Percentiles rank a stretch among this genome's conserved stretches.
Conservation (phyloP, 139 green algal species). For the Trebouxia sp. region DNA sequence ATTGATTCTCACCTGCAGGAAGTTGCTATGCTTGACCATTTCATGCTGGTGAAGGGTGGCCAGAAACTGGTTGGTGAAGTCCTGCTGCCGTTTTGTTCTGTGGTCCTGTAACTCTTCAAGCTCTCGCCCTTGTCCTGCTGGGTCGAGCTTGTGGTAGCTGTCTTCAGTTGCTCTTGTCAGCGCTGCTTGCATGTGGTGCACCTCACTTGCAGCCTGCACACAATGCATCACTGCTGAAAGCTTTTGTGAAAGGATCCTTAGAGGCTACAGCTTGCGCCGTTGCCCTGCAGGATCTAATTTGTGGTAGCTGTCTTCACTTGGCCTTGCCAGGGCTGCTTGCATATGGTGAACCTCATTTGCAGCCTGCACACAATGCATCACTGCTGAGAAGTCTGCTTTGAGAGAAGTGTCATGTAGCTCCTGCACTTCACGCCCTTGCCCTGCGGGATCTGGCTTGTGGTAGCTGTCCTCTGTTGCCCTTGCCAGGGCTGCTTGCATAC, state of each 20-base stretch:
- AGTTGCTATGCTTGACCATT: neutral
- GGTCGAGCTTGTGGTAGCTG: neutral
- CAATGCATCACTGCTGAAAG: too few species aligned
- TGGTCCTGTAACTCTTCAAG: neutral
- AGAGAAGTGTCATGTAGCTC: neutral
- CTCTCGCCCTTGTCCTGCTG: neutral
- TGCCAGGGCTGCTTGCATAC: constrained; percentile 4
- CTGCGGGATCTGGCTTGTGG: neutral
- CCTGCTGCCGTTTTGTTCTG: neutral
- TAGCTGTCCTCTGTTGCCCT: neutral
- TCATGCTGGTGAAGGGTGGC: neutral
- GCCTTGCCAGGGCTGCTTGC: too few species aligned
- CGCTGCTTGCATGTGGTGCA: constrained; percentile 11
- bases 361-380: too few species aligned
- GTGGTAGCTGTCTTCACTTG: too few species aligned
- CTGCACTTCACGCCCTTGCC: neutral
- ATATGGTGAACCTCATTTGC: too few species aligned
- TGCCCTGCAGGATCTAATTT: neutral
- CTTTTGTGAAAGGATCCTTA: too few species aligned
- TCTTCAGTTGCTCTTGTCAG: neutral
- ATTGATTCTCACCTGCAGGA: neutral
- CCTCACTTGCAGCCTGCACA: neutral
- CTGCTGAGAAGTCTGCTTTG: too few species aligned
- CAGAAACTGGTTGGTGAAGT: constrained; percentile 18
- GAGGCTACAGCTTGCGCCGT: too few species aligned